A percentile compares a stretch with the other conserved stretches of the same genome.
Conservation (phyloP, 495 filamentous ascomycete species). For the Wilcoxina mikolae region DNA sequence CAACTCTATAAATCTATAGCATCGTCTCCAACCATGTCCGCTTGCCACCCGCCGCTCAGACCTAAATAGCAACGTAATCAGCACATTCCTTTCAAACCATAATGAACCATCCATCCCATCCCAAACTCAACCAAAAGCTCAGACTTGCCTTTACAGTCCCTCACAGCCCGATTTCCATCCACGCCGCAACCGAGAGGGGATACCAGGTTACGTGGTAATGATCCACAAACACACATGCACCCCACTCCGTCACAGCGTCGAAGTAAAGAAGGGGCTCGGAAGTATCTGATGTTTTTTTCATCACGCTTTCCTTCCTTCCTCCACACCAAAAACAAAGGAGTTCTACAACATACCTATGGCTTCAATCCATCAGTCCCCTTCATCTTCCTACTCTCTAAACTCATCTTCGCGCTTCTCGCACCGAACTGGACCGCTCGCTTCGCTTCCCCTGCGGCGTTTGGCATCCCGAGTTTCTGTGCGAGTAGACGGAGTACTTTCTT, state of each 20-base stretch:
- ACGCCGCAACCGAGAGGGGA: neutral
- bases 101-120: no score
- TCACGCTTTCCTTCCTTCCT: neutral
- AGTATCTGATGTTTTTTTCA: constrained; percentile 4
- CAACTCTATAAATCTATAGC: no score
- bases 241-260: neutral
- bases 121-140: neutral
- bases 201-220: neutral
- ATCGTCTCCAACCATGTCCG: no score
- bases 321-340: neutral
- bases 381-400: constrained; percentile 48
- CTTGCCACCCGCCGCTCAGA: no score
- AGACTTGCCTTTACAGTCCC: constrained; percentile 6
- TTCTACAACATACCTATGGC: neutral
- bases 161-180: neutral
- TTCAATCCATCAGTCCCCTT: constrained; percentile 46
- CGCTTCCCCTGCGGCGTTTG: constrained; percentile 58
- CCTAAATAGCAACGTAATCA: no score
- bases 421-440: constrained; percentile 91
- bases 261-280: neutral
- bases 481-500: constrained; percentile 72
- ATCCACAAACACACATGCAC: neutral
- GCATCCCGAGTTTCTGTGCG: constrained; percentile 59
- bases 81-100: no score
- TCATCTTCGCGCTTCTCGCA: constrained; percentile 73